Evolutionary conservation across 768 basidiomycete genomes (phyloP).

Genomic region (Psilocybe sp.): DNA sequence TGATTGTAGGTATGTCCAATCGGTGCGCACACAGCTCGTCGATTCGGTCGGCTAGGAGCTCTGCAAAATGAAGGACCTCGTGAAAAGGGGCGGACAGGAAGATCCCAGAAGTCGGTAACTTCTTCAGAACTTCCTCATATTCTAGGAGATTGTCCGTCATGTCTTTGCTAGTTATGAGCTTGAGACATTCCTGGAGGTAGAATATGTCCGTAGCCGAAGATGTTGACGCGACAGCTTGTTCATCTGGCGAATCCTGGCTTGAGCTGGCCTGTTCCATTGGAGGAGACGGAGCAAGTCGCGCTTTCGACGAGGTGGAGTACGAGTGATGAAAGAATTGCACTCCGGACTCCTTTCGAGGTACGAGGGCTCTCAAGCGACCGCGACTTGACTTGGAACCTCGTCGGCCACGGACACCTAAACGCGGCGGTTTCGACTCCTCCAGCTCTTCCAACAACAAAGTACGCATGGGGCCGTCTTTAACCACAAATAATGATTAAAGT

Average conservation of each 20-base stretch:
- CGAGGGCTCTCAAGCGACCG: conserved; percentile 7
- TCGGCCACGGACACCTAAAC: conserved; percentile 3
- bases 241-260: neutral
- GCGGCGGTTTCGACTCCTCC: conserved; percentile 21
- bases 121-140: too few relatives aligned
- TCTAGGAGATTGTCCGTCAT: neutral
- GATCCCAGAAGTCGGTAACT: conserved; percentile 11
- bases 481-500: conserved; percentile 16
- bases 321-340: too few relatives aligned
- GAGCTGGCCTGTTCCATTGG: too few relatives aligned
- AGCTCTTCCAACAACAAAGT: conserved; percentile 35
- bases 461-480: conserved; percentile 26
- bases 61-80: conserved; percentile 15
- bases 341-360: neutral
- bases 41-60: conserved; percentile 15
- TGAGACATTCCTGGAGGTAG: neutral
- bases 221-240: neutral
- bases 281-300: too few relatives aligned
- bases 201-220: neutral
- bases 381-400: conserved; percentile 15
- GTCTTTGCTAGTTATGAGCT: neutral
- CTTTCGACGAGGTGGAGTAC: too few relatives aligned
- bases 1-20: conserved; percentile 3
- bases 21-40: conserved; percentile 16
- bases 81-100: conserved; percentile 18